Evolutionary conservation across 768 basidiomycete species (phyloP), one percentile per base, ranked within the genome.

Genomic region (Polyporus arcularius): DNA sequence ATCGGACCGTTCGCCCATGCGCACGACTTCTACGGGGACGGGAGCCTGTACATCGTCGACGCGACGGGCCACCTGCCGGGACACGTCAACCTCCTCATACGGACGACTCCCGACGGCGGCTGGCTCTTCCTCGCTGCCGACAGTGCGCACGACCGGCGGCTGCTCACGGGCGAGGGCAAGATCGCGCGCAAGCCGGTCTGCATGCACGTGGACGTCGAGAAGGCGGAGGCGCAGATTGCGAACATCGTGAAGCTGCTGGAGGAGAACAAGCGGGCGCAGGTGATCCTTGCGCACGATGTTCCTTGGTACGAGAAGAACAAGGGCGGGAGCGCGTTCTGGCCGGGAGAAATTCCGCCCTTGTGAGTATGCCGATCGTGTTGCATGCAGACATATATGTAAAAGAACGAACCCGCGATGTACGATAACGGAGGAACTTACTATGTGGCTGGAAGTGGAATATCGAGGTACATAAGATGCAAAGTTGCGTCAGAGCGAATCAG

Each of bases 41-140:
- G 84, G 7, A 82, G 80, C 62, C 66, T 85, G 31, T 86, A 82
- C 64, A 75, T 87, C 59, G 67, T 87, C 60, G 80, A 86, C 62
- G 78, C 84, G 2, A 76, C 82, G 0, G 85, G 85, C 0, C 85
- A 87, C 66, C 67, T 83, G 26, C 67, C 71, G 1, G 85, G 86
- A 0, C 85, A 87, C 57, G 62, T 86, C 56, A 85, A 82, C 63
- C 62, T 82, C 43, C 78, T 85, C 8, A 82, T 76, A 3, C 82
- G 85, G 46, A 85, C 83, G 3, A 84, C 82, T 15, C 55, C 78
- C 1, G 76, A 79, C 18, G 82, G 82, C 10, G 78, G 71, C 0
- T 87, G 85, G 85, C 73, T 86, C 16, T 81, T 78, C 62, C 75
- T 86, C 14, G 83, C 73, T 2, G 83, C 80, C 0, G 85, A 87